Percentiles rank a stretch among this genome's conserved stretches.
Conservation (phyloP, 331 rosid genomes). For the Stylosanthes scabra region DNA sequence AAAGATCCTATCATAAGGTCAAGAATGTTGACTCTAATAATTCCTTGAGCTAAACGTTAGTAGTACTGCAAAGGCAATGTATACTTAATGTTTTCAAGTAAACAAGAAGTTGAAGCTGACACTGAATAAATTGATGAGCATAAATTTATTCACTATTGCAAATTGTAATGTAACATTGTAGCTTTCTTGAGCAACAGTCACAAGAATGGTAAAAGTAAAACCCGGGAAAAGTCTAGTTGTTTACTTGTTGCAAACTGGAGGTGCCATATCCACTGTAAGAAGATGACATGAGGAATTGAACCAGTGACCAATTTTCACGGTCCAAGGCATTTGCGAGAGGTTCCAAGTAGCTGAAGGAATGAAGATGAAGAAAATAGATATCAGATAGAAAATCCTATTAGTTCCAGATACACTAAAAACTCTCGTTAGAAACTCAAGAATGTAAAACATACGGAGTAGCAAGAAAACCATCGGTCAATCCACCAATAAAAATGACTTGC, state of each 20-base stretch:
- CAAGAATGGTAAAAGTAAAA: too few species aligned
- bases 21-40: not conserved
- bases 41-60: conserved; percentile 7
- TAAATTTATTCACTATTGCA: too few species aligned
- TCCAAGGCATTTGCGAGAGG: conserved; percentile 97
- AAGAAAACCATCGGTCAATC: conserved; percentile 92
- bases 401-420: conserved; percentile 6
- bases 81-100: too few species aligned
- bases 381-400: conserved; percentile 11
- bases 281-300: conserved; percentile 94
- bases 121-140: too few species aligned
- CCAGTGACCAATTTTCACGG: conserved; percentile 92
- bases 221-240: conserved; percentile 29
- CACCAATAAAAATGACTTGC: conserved; percentile 95
- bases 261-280: conserved; percentile 94
- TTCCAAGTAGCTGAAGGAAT: conserved; percentile 78
- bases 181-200: too few species aligned
- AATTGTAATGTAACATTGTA: conserved; percentile 17
- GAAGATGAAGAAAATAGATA: conserved; percentile 36
- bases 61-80: not conserved
- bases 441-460: conserved; percentile 79
- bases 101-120: too few species aligned
- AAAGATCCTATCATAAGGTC: conserved; percentile 15
- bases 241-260: conserved; percentile 96
- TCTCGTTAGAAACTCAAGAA: not conserved